Conservation (phyloP, 352 stramenopile genomes). For the Phytophthora meadii region DNA sequence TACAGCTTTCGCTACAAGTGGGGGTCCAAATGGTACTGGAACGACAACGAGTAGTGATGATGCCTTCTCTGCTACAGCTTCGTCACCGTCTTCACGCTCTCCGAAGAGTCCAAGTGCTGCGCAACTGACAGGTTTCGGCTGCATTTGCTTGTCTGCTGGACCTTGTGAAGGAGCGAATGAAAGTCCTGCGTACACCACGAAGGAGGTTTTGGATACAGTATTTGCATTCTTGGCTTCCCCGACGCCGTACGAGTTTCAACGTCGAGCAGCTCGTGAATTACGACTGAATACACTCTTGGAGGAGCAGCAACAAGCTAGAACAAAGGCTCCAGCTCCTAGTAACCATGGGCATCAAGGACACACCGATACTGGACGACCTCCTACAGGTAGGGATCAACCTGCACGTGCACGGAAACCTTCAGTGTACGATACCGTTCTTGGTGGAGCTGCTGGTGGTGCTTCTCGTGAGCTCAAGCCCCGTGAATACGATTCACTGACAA, state of each 20-base stretch:
- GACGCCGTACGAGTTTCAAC: constrained; percentile 83
- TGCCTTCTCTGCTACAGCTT: constrained; percentile 18
- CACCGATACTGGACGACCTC: constrained; percentile 12
- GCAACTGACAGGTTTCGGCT: constrained; percentile 64
- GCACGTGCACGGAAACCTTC: constrained; percentile 23
- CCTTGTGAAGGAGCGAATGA: constrained; percentile 53
- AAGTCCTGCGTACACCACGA: constrained; percentile 77
- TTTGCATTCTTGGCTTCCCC: constrained; percentile 84
- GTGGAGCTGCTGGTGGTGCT: constrained; percentile 24
- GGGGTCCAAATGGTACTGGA: constrained; percentile 11
- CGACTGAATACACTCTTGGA: constrained; percentile 55
- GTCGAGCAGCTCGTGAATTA: constrained; percentile 56
- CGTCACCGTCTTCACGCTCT: constrained; percentile 32
- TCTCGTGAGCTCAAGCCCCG: constrained; percentile 36
- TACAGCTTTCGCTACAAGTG: constrained; percentile 23
- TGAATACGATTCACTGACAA: constrained; percentile 67
- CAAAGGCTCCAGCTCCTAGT: constrained; percentile 3
- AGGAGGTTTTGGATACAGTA: constrained; percentile 74
- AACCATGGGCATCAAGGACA: constrained; percentile 2
- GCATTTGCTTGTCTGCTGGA: constrained; percentile 81
- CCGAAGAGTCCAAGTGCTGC: constrained; percentile 43
- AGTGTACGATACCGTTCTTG: constrained; percentile 32
- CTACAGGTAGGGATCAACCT: constrained; percentile 14
- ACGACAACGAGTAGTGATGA: constrained; percentile 35
- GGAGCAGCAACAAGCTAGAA: constrained; percentile 36